Base-by-base conservation (phyloP, 805 yeast species). In the Debaryomyces tyrocola region DNA sequence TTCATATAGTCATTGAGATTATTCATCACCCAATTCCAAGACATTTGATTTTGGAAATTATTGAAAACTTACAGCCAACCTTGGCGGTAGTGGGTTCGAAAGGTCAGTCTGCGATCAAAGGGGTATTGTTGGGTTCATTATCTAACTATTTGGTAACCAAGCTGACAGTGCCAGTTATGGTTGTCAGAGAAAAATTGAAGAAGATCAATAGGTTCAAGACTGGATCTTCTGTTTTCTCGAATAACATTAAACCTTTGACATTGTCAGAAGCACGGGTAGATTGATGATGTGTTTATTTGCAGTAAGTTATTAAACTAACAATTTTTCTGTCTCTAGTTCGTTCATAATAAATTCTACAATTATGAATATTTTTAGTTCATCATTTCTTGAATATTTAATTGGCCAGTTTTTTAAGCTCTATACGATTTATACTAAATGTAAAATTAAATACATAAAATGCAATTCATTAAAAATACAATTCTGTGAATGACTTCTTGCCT, bases 161-260 rank as follows among this genome's bases (percentile, higher is more conserved):
- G 61, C 79, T 84, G 55, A 69, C 83, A 14, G 88, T 83, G 2
- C 91, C 92, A 0, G 91, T 85, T 18, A 85, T 85, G 92, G 91
- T 85, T 41, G 92, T 86, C 17, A 74, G 87, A 49, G 79, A 80
- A 54, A 85, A 84, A 60, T 73, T 86, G 58, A 84, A 85, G 69
- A 84, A 84, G 67, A 75, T 83, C 51, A 79, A 83, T 48, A 75
- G 84, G 55, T 78, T 80, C 63, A 74, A 72, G 62, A 58, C 60
- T 40, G 77, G 78, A 8, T 62, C 72, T 34, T 70, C 78, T 40
- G 77, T 77, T 28, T 78, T 82, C 62, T 71, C 82, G 31, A 80
- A 81, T 57, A 80, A 80, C 56, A 75, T 79, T 49, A 75, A 78
- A 45, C 78, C 81, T 5, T 67, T 80, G 49, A 72, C 77, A 11